A percentile compares a stretch with the other conserved stretches of the same genome.
These are phyloP conservation scores for Suaeda aralocaspica DNA, from an alignment of 148 eudicot genomes.

Conservation along the genomic window DNA sequence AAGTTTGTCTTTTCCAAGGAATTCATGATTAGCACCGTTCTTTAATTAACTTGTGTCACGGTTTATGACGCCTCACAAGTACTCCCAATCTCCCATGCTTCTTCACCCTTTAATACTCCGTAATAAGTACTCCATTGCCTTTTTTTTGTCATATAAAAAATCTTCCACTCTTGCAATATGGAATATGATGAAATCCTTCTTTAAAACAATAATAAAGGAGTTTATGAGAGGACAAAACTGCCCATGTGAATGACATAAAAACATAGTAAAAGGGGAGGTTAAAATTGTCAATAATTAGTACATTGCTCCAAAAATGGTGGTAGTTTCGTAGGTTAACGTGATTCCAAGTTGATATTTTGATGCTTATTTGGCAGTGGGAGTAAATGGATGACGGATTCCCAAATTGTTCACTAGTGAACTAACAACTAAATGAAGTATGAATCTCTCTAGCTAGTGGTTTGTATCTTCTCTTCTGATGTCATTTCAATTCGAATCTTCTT, in stretches of 20 bases:
- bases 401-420: slow-evolving; percentile 6
- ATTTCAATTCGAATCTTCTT: neutral
- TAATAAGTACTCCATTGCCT: neutral
- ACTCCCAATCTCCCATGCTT: no score
- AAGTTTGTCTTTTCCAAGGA: slow-evolving; percentile 13
- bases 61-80: slow-evolving; percentile 5
- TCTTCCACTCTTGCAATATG: no score
- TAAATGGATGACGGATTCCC: neutral
- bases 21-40: slow-evolving; percentile 15
- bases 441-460: slow-evolving; percentile 2
- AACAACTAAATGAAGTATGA: slow-evolving; percentile 9
- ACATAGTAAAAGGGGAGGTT: slow-evolving; percentile 6
- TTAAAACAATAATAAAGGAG: no score
- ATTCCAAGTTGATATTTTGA: no score
- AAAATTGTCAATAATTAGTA: neutral
- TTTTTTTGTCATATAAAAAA: no score
- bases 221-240: no score
- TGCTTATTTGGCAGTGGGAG: no score
- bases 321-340: no score
- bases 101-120: neutral
- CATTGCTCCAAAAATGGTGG: no score
- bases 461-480: slow-evolving; percentile 22
- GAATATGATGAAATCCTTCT: no score
- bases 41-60: neutral
- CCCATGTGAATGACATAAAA: neutral